phyloP scores from a whole-genome alignment of 2,329 filamentous ascomycete species.

The Penicillium sp. region DNA sequence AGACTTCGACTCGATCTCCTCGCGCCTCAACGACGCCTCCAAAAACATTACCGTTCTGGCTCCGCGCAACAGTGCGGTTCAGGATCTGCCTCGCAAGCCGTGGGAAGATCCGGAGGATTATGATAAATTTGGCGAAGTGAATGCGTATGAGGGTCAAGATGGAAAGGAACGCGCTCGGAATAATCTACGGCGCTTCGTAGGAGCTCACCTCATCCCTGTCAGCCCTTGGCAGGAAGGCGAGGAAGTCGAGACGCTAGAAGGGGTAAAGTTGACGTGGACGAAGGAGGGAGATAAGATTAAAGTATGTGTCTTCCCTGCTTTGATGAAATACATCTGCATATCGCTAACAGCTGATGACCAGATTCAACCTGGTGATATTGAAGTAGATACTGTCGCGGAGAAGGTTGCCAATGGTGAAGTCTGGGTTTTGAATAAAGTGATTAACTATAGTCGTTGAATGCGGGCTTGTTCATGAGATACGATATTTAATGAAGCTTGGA shows the following conservation, averaged over 20 bases:
- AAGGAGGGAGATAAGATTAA: constrained; percentile 65
- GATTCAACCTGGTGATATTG: constrained; percentile 74
- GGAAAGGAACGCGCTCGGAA: constrained; percentile 75
- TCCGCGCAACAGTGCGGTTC: constrained; percentile 81
- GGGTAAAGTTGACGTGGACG: constrained; percentile 82
- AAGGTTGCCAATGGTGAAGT: constrained; percentile 87
- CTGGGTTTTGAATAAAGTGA: constrained; percentile 71
- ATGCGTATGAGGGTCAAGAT: constrained; percentile 75
- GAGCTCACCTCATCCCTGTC: constrained; percentile 76
- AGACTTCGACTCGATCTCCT: constrained; percentile 70
- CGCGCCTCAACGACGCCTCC: constrained; percentile 68
- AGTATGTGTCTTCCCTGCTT: constrained; percentile 53
- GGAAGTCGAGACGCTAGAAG: constrained; percentile 70
- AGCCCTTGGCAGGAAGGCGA: constrained; percentile 75
- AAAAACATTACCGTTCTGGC: constrained; percentile 84
- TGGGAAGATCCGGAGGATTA: constrained; percentile 73
- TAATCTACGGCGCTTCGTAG: constrained; percentile 81
- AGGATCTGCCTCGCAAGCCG: constrained; percentile 78
- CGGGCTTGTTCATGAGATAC: constrained; percentile 14
- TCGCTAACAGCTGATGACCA: constrained; percentile 23
- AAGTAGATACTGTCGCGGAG: constrained; percentile 74
- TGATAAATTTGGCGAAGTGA: constrained; percentile 60
- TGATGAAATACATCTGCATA: neutral
- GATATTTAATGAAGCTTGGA: constrained; percentile 11
- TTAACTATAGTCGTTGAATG: constrained; percentile 52